Conservation (phyloP, 768 basidiomycete genomes). For the Tulasnella sp. region DNA sequence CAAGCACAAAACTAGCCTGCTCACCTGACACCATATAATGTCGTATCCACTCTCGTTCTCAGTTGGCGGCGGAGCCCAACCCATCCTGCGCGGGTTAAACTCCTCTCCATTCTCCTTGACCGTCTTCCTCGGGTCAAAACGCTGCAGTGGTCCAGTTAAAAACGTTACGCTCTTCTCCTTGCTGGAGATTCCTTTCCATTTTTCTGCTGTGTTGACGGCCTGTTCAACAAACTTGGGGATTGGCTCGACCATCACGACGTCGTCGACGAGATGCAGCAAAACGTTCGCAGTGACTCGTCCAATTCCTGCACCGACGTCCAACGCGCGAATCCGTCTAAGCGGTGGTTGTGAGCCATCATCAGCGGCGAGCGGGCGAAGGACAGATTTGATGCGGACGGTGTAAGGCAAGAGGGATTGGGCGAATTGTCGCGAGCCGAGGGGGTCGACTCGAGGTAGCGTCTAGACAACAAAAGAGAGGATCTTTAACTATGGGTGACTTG, state of each 20-base stretch:
- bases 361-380: constrained; percentile 52
- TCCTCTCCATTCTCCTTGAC: constrained; percentile 30
- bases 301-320: constrained; percentile 83
- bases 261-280: constrained; percentile 80
- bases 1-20: neutral
- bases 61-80: constrained; percentile 35
- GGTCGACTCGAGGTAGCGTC: constrained; percentile 87
- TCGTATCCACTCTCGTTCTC: constrained; percentile 62
- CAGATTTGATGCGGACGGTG: constrained; percentile 71
- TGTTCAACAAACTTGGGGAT: constrained; percentile 71
- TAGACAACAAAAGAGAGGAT: constrained; percentile 36
- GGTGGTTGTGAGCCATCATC: constrained; percentile 24
- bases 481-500: neutral
- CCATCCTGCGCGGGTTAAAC: neutral
- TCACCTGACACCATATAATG: constrained; percentile 80
- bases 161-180: constrained; percentile 67
- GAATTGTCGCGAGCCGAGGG: constrained; percentile 85
- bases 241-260: constrained; percentile 89
- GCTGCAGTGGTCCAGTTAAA: constrained; percentile 73
- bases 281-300: constrained; percentile 88
- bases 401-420: constrained; percentile 76
- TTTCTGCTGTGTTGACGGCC: constrained; percentile 49
- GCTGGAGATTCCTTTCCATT: constrained; percentile 62
- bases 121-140: constrained; percentile 58
- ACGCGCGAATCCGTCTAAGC: constrained; percentile 56